Percentiles rank a stretch among this genome's conserved stretches.
These are phyloP conservation scores for Passalora sequoiae DNA, from an alignment of 2,329 filamentous ascomycete species.

Conservation along the genomic window DNA sequence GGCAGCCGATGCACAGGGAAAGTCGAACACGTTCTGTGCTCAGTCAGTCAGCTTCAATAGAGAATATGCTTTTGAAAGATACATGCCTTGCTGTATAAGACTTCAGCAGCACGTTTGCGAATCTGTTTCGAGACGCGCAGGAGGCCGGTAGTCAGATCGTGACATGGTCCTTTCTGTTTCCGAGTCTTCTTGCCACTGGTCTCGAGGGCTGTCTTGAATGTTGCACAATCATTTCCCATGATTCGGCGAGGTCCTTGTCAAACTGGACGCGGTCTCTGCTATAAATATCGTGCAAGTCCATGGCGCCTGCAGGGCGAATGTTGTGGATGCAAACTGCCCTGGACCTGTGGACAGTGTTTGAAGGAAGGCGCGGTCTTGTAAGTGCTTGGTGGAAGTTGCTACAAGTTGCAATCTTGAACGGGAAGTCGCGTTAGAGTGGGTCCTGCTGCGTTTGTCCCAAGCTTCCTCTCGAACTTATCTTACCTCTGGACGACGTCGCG, in stretches of 20 bases:
- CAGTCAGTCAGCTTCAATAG: not conserved
- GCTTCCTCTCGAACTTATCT: too few species aligned
- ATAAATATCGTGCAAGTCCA: slow-evolving; percentile 8
- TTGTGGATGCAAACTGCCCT: too few species aligned
- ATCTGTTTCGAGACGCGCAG: slow-evolving; percentile 13
- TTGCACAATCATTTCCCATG: slow-evolving; percentile 17
- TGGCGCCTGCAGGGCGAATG: not conserved
- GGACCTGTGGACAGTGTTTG: too few species aligned
- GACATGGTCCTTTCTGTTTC: slow-evolving; percentile 11
- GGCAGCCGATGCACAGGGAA: slow-evolving; percentile 15
- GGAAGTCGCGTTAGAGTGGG: slow-evolving; percentile 2
- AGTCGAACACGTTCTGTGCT: slow-evolving; percentile 18
- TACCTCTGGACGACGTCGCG: too few species aligned
- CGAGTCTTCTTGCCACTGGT: slow-evolving; percentile 17
- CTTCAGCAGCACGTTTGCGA: slow-evolving; percentile 10
- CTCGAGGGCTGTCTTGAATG: slow-evolving; percentile 18
- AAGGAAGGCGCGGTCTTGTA: not conserved
- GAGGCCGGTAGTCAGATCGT: slow-evolving; percentile 14
- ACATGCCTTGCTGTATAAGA: slow-evolving; percentile 13
- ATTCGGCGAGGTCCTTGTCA: slow-evolving; percentile 9
- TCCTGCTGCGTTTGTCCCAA: too few species aligned
- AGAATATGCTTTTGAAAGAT: not conserved
- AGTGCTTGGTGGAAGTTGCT: not conserved
- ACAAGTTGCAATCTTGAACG: not conserved
- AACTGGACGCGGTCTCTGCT: slow-evolving; percentile 10